These are phyloP conservation scores for Xerocomus brunneocitrinus DNA, from an alignment of 768 basidiomycete species.

Conservation along the genomic window DNA sequence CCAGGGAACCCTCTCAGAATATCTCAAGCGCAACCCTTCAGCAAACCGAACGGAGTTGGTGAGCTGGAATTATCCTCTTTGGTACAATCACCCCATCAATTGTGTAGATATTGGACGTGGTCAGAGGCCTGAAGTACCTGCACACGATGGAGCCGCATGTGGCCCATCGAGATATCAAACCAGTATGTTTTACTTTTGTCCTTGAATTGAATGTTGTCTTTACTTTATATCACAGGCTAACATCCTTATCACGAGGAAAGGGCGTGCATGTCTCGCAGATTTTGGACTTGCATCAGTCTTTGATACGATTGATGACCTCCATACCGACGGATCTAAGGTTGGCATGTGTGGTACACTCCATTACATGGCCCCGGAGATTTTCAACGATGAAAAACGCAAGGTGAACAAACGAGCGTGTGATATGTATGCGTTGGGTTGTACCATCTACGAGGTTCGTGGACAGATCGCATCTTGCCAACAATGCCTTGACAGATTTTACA, in stretches of 20 bases:
- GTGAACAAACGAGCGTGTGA: constrained; percentile 32
- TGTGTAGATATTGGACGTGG: constrained; percentile 39
- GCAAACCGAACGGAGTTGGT: constrained; percentile 31
- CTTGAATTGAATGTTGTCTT: not conserved
- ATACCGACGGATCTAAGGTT: constrained; percentile 6
- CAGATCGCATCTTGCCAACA: not conserved
- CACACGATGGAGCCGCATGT: constrained; percentile 39
- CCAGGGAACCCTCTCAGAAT: constrained; percentile 28
- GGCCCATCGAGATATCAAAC: constrained; percentile 29
- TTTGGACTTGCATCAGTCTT: constrained; percentile 37
- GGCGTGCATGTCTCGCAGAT: constrained; percentile 46
- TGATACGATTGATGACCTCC: constrained; percentile 11
- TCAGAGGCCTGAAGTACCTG: constrained; percentile 40
- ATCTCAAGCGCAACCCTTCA: constrained; percentile 23
- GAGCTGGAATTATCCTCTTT: constrained; percentile 7
- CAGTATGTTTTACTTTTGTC: constrained; percentile 15
- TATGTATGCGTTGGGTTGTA: constrained; percentile 40
- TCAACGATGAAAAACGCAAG: constrained; percentile 2
- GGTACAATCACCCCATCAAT: not conserved
- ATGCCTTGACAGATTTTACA: not conserved
- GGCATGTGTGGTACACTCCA: constrained; percentile 12
- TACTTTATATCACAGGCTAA: constrained; percentile 36
- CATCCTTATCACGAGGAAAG: constrained; percentile 40
- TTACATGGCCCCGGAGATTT: constrained; percentile 28
- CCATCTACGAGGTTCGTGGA: constrained; percentile 35